Percentiles rank a stretch among this genome's conserved stretches.
Evolutionary conservation across 768 basidiomycete species (phyloP).

Genomic region (Chiua virens): DNA sequence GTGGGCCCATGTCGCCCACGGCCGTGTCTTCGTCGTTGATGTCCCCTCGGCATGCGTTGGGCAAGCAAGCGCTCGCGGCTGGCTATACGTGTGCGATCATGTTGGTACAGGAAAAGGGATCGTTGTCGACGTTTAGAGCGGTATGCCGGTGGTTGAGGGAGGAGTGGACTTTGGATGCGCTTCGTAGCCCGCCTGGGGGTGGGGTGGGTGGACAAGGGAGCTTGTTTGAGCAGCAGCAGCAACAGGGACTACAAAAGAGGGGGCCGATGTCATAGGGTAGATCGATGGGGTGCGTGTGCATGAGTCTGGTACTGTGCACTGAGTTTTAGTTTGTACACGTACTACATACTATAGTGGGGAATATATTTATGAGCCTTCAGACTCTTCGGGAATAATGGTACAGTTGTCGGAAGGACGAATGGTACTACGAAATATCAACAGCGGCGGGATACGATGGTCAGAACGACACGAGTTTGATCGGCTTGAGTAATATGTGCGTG

Average conservation of each 20-base stretch:
- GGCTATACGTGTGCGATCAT: slow-evolving; percentile 65
- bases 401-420: too few relatives aligned
- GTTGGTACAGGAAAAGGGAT: slow-evolving; percentile 88
- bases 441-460: too few relatives aligned
- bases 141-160: slow-evolving; percentile 73
- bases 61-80: slow-evolving; percentile 22
- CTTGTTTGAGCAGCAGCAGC: slow-evolving; percentile 40
- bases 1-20: slow-evolving; percentile 23
- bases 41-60: slow-evolving; percentile 28
- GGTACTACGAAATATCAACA: too few relatives aligned
- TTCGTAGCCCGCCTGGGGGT: slow-evolving; percentile 24
- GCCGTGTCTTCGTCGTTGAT: slow-evolving; percentile 22
- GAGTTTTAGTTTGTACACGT: background rate
- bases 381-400: too few relatives aligned
- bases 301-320: slow-evolving; percentile 9
- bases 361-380: too few relatives aligned
- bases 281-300: background rate
- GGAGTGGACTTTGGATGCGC: slow-evolving; percentile 55
- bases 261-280: slow-evolving; percentile 26
- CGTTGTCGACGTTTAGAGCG: slow-evolving; percentile 79
- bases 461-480: too few relatives aligned
- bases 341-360: background rate
- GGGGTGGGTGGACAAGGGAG: slow-evolving; percentile 34
- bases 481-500: too few relatives aligned
- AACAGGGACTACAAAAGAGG: slow-evolving; percentile 19